phyloP scores from a whole-genome alignment of 2,329 filamentous ascomycete species.

The Colletotrichum sp. region DNA sequence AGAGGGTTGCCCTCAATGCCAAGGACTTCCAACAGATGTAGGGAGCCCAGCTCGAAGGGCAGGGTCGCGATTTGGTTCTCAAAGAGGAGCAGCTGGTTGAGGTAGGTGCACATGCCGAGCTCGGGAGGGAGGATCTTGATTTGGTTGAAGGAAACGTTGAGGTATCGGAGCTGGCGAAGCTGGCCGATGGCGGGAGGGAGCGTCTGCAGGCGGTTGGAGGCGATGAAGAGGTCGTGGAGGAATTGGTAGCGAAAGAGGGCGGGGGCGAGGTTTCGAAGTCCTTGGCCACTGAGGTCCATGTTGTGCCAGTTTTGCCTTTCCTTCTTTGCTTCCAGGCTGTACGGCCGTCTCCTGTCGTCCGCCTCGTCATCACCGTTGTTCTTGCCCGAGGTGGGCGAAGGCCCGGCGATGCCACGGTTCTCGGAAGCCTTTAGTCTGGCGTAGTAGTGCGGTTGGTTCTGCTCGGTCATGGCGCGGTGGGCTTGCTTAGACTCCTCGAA shows the following conservation, averaged over 20 bases:
- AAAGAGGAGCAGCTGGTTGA: constrained; percentile 85
- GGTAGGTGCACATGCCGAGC: constrained; percentile 94
- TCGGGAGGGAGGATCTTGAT: constrained; percentile 83
- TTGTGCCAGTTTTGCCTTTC: constrained; percentile 89
- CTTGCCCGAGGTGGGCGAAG: constrained; percentile 54
- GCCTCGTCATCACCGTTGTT: constrained; percentile 57
- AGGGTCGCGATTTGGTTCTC: constrained; percentile 87
- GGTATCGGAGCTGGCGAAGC: constrained; percentile 78
- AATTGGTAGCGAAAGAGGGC: constrained; percentile 89
- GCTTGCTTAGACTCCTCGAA: constrained; percentile 78
- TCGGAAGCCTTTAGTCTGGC: constrained; percentile 73
- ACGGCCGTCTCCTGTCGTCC: constrained; percentile 64
- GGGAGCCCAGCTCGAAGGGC: constrained; percentile 85
- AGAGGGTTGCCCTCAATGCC: constrained; percentile 93
- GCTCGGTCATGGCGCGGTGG: constrained; percentile 73
- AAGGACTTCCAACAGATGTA: constrained; percentile 87
- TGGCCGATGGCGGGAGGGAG: constrained; percentile 84
- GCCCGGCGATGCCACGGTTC: constrained; percentile 69
- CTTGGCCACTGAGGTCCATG: constrained; percentile 95
- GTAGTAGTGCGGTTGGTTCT: constrained; percentile 73
- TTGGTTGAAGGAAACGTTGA: constrained; percentile 91
- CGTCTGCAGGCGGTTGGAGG: constrained; percentile 85
- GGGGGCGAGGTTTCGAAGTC: constrained; percentile 79
- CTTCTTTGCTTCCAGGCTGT: constrained; percentile 69
- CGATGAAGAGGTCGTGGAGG: constrained; percentile 89